Percentiles rank a stretch among this genome's conserved stretches.
Conservation (phyloP, 1,284 basidiomycete species). For the Cryptococcus maquisensis region DNA sequence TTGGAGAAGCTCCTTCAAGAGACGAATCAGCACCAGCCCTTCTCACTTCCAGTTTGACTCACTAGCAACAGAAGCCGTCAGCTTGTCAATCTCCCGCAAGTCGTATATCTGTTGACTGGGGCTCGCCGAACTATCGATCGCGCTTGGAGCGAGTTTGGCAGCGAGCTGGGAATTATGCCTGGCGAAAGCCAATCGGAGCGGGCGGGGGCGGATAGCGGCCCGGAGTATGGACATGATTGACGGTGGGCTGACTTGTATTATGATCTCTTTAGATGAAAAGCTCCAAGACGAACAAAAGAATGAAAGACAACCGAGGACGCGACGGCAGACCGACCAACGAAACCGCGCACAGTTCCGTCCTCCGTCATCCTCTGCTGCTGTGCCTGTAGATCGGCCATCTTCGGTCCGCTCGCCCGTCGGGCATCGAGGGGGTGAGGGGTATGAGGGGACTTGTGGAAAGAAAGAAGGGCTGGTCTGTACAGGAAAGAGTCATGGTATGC, state of each 20-base stretch:
- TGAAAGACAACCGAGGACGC: too few relatives aligned
- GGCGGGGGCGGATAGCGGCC: background rate
- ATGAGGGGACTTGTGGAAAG: too few relatives aligned
- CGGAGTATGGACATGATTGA: background rate
- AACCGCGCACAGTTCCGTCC: too few relatives aligned
- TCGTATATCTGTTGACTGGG: conserved; percentile 37
- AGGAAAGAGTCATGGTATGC: too few relatives aligned
- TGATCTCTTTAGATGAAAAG: background rate
- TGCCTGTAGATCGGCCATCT: background rate
- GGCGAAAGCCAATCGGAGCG: too few relatives aligned
- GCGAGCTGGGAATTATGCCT: too few relatives aligned
- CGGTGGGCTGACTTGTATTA: background rate
- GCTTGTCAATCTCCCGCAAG: conserved; percentile 43
- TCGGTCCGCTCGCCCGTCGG: background rate
- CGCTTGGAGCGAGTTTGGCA: too few relatives aligned
- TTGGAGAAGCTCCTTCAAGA: conserved; percentile 22
- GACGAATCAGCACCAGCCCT: background rate
- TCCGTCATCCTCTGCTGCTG: background rate
- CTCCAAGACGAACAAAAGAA: too few relatives aligned
- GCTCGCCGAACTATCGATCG: conserved; percentile 2
- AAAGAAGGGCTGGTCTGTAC: too few relatives aligned
- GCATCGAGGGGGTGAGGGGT: too few relatives aligned
- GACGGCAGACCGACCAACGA: too few relatives aligned
- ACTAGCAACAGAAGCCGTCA: conserved; percentile 43
- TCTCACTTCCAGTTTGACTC: conserved; percentile 11